Percentiles rank a stretch among this genome's conserved stretches.
These are phyloP conservation scores for Capronia epimyces DNA, from an alignment of 2,329 filamentous ascomycete species.

Conservation along the genomic window DNA sequence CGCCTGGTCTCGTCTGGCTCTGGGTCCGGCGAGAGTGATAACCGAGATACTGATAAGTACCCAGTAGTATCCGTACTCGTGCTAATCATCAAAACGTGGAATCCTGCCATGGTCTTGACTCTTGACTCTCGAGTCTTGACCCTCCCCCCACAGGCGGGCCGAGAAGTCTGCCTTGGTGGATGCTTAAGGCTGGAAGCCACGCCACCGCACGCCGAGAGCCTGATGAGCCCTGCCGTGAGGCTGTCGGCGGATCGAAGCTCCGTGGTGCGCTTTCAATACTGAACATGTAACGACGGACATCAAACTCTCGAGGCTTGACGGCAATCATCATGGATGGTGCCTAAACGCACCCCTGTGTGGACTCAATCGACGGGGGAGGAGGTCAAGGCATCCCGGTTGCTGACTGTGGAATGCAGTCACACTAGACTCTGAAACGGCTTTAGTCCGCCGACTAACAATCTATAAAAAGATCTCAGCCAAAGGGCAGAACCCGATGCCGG, in stretches of 20 bases:
- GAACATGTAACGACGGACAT: neutral
- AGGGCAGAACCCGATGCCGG: neutral
- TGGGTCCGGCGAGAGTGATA: no score
- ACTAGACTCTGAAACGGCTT: neutral
- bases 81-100: neutral
- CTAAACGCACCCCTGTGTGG: no score
- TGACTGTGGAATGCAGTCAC: neutral
- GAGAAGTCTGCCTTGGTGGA: neutral
- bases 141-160: neutral
- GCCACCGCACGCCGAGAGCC: no score
- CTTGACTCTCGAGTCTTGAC: no score
- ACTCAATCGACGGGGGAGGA: neutral
- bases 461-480: conserved; percentile 9
- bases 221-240: neutral
- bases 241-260: neutral
- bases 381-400: neutral
- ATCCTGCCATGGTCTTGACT: neutral
- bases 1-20: no score
- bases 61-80: no score
- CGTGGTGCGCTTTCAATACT: neutral
- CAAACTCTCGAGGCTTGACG: neutral
- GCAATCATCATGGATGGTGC: neutral
- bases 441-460: conserved; percentile 1
- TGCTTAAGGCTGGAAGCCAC: conserved; percentile 6
- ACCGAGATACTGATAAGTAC: no score